Base-by-base conservation (phyloP, 2,329 filamentous ascomycete genomes). In the Penicillium rolfsii region DNA sequence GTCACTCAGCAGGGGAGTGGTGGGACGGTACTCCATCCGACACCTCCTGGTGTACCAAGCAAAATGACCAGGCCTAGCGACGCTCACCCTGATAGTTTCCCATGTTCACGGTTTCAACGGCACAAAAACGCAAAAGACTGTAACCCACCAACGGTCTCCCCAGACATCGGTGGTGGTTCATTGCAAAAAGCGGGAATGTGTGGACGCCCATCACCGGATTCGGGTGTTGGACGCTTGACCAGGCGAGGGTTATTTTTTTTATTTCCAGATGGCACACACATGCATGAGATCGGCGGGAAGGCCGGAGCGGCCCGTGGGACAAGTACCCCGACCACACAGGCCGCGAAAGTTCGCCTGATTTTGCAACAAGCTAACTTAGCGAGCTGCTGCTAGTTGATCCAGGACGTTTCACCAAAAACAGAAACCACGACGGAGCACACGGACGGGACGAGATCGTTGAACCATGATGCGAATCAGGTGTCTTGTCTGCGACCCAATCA, bases 241-340 rank as follows among this genome's bases (percentile, higher is more conserved):
- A 48, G 28, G 33, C 40, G 49, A 48, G 16, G 50, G 40, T 30
- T 28, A 28, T 45, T 46, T 38, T 30, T 59, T 48, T 30, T 28
- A 28, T 45, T 46, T 38, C 36, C 60, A 60, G 59, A 65, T 67
- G 60, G 65, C 61, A 66, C 66, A 66, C 66, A 68, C 62, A 69
- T 70, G 67, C 67, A 70, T 64, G 50, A 69, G 67, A 70, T 70
- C 67, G 66, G 66, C 67, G 67, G 67, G 67, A 69, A 70, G 68
- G 58, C 67, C 67, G 67, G 67, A 64, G 67, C 67, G 67, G 67
- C 68, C 67, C 67, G 69, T 69, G 67, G 67, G 65, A 69, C 64
- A 64, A 66, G 66, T 67, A 70, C 61, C 67, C 66, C 66, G 63
- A 66, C 58, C 55, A 52, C 52, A 46, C 50, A 55, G 57, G 24